Conservation (phyloP, 352 stramenopile genomes). For the Globisporangium abappressorium region DNA sequence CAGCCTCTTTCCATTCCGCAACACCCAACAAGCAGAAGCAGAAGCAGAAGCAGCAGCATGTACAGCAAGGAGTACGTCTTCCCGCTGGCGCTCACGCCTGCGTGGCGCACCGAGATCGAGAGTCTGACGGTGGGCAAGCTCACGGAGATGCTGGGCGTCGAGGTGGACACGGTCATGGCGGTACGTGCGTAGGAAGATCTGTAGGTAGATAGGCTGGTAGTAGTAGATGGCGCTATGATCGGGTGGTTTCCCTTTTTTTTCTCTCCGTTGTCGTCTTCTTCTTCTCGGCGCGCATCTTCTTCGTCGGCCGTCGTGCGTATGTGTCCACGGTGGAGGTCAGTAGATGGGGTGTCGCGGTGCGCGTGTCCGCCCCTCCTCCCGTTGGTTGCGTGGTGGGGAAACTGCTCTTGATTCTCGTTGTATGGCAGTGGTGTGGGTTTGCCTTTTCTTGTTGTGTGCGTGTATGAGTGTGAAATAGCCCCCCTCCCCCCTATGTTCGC, state of each 20-base stretch:
- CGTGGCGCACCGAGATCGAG: constrained; percentile 60
- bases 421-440: constrained; percentile 14
- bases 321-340: neutral
- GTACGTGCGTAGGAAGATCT: constrained; percentile 31
- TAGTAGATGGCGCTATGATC: neutral
- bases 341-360: neutral
- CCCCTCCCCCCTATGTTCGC: neutral
- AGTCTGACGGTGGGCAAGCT: constrained; percentile 48
- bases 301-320: neutral
- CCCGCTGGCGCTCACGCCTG: constrained; percentile 46
- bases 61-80: constrained; percentile 58
- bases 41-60: constrained; percentile 15
- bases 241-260: constrained; percentile 4
- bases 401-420: constrained; percentile 16
- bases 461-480: constrained; percentile 4
- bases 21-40: neutral
- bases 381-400: neutral
- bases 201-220: neutral
- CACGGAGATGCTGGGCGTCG: constrained; percentile 75
- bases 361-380: neutral
- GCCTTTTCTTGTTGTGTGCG: neutral
- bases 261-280: neutral
- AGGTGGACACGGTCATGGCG: constrained; percentile 85
- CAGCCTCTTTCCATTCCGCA: constrained; percentile 12
- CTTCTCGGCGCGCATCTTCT: neutral